These are phyloP conservation scores for Beauveria varroae DNA, from an alignment of 2,329 filamentous ascomycete species.

Conservation along the genomic window DNA sequence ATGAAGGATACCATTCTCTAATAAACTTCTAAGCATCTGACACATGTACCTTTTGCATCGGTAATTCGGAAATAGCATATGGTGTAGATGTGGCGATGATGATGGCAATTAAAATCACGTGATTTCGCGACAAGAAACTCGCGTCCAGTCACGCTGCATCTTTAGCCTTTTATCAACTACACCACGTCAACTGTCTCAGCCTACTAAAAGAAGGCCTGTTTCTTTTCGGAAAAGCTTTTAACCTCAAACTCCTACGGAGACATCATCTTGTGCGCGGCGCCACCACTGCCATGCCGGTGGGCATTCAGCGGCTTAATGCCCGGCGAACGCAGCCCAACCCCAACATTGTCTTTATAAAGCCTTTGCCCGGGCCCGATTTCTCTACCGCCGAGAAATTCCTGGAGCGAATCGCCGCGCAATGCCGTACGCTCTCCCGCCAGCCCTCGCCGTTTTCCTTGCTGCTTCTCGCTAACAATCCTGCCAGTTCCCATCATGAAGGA, in stretches of 20 bases:
- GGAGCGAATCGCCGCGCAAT: conserved; percentile 73
- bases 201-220: too few species aligned
- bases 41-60: neutral
- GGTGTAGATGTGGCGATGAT: neutral
- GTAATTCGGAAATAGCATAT: neutral
- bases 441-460: neutral
- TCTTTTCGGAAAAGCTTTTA: neutral
- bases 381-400: conserved; percentile 61
- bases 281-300: conserved; percentile 57
- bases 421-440: conserved; percentile 38
- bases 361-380: conserved; percentile 58
- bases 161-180: neutral
- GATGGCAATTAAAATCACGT: conserved; percentile 1
- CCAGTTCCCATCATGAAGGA: conserved; percentile 62
- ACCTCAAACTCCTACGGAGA: too few species aligned
- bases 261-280: neutral
- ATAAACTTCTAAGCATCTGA: too few species aligned
- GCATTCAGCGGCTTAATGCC: conserved; percentile 72
- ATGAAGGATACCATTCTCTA: too few species aligned
- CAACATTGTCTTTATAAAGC: conserved; percentile 79
- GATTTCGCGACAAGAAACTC: conserved; percentile 5
- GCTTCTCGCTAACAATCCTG: neutral
- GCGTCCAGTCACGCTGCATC: neutral
- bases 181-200: neutral
- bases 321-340: conserved; percentile 67